These are phyloP conservation scores for Sextonia rubra DNA, from an alignment of 164 flowering plant species.

Conservation along the genomic window DNA sequence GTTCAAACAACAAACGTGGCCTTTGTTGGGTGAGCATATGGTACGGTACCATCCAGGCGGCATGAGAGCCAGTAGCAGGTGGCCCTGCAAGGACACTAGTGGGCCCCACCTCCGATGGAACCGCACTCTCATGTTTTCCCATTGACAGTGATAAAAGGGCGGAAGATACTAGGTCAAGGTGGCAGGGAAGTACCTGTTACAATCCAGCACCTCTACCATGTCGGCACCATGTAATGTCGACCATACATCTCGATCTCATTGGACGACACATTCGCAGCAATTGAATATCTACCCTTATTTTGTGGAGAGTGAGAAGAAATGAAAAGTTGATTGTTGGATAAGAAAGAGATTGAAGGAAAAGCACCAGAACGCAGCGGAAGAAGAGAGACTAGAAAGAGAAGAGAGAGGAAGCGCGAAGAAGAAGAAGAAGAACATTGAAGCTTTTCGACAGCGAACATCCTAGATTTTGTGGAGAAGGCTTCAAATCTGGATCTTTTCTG, in stretches of 20 bases:
- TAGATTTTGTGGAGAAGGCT: not conserved
- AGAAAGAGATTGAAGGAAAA: not conserved
- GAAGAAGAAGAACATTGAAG: slow-evolving; percentile 15
- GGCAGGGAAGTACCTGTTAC: slow-evolving; percentile 10
- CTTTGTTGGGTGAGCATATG: slow-evolving; percentile 30
- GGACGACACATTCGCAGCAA: slow-evolving; percentile 23
- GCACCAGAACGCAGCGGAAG: not conserved
- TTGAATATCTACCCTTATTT: slow-evolving; percentile 20
- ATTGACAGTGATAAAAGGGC: not conserved
- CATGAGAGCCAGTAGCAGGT: not conserved
- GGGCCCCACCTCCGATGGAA: too few relatives aligned
- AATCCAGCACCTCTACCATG: slow-evolving; percentile 46
- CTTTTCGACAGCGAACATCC: slow-evolving; percentile 1
- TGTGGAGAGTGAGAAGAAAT: slow-evolving; percentile 42
- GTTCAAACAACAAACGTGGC: not conserved
- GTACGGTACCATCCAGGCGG: slow-evolving; percentile 46
- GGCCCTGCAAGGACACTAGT: slow-evolving; percentile 21
- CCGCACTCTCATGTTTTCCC: too few relatives aligned
- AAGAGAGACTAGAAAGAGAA: too few relatives aligned
- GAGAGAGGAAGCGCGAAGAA: slow-evolving; percentile 2
- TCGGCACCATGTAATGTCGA: slow-evolving; percentile 17
- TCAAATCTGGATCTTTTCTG: slow-evolving; percentile 1
- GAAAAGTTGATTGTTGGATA: slow-evolving; percentile 30
- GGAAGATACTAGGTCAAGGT: slow-evolving; percentile 17
- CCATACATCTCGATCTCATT: slow-evolving; percentile 26